These are phyloP conservation scores for Tilletia walkeri DNA, from an alignment of 1,284 basidiomycete species.

Conservation along the genomic window DNA sequence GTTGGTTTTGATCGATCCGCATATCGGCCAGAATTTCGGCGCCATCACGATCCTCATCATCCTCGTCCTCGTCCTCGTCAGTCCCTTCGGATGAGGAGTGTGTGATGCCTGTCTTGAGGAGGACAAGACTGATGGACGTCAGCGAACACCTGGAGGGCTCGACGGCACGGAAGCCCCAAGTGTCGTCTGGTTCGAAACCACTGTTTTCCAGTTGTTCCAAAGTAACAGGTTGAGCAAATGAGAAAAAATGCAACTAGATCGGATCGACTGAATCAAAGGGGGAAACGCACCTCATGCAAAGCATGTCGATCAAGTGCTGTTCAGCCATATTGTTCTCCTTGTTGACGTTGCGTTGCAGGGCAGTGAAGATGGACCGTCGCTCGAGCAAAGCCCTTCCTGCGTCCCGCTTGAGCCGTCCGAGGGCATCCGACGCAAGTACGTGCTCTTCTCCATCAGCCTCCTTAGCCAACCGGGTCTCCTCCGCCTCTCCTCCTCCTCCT, in stretches of 20 bases:
- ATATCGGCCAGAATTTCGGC: constrained; percentile 56
- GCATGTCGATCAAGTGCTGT: constrained; percentile 99
- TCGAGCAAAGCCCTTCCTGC: constrained; percentile 82
- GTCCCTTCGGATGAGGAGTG: constrained; percentile 60
- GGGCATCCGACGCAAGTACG: constrained; percentile 13
- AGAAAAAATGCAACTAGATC: not conserved
- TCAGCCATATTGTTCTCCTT: constrained; percentile 99
- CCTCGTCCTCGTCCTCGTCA: constrained; percentile 19
- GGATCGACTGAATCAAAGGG: not conserved
- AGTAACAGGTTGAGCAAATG: too few relatives aligned
- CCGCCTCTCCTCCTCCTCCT: too few relatives aligned
- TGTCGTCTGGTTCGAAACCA: constrained; percentile 91
- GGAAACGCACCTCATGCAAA: constrained; percentile 88
- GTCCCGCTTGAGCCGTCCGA: constrained; percentile 35
- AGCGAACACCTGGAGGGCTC: constrained; percentile 96
- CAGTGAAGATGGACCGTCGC: constrained; percentile 91
- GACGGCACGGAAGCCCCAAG: constrained; percentile 93
- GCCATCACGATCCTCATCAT: constrained; percentile 27
- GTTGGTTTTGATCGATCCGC: constrained; percentile 82
- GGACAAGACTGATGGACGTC: constrained; percentile 92
- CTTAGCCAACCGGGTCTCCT: constrained; percentile 52
- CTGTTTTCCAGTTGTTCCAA: constrained; percentile 58
- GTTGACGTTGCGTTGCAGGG: constrained; percentile 95
- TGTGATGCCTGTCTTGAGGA: constrained; percentile 92
- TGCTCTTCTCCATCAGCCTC: constrained; percentile 63